Evolutionary conservation across 352 stramenopile species (phyloP), one percentile per base, ranked within the genome.

Genomic region (Phytophthora crassamura): DNA sequence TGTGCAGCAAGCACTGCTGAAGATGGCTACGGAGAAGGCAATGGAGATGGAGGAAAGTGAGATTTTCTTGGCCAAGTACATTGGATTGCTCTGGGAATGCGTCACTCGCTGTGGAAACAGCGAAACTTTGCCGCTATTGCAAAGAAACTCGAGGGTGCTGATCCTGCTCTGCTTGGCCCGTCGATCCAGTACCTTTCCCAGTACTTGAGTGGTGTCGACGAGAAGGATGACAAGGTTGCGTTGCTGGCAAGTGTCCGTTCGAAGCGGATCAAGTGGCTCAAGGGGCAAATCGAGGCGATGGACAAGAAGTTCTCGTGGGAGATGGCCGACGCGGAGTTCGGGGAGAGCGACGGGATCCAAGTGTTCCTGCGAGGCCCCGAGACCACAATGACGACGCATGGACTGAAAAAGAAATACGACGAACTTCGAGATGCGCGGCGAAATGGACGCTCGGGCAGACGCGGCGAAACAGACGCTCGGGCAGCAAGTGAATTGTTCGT

Each of bases 61-160:
- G 3, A 45, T 54, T 35, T 43, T 12, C 9, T 41, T 10, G 5
- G 48, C 25, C 2, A 53, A 54, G 28, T 47, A 38, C 22, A 9
- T 64, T 10, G 28, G 43, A 9, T 16, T 50, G 12, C 42, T 64
- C 25, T 57, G 56, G 56, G 51, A 64, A 32, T 36, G 36, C 15
- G 18, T 36, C 18, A 49, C 45, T n/a, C 42, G 48, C 33, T 59
- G 48, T 40, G 41, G 43, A 34, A 33, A 20, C 25, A 40, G 34
- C 4, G 2, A 16, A n/a, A 7, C 40, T 32, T 57, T 16, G 33
- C 5, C 10, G n/a, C 12, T 8, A 8, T 58, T 15, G 57, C 33
- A 15, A 36, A 39, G 5, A 51, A 58, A 9, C 34, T 65, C 7
- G 52, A 64, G 36, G 15, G 12, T 25, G 38, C 28, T 12, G 45